Conservation (phyloP, 345 rosid genomes). For the Acer campestre region DNA sequence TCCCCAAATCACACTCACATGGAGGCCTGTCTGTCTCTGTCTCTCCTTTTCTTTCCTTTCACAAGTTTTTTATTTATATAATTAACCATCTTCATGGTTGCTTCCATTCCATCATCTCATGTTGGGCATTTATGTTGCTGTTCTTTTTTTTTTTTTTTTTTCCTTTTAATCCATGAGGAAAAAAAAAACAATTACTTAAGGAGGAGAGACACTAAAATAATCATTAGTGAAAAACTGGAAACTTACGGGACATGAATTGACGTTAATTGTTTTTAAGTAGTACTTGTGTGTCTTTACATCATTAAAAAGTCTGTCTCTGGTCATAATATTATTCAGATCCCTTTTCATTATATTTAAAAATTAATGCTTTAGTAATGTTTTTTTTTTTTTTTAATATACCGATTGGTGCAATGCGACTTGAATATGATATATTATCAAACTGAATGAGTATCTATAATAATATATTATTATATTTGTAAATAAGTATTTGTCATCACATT, state of each 20-base stretch:
- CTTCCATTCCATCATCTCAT: constrained; percentile 36
- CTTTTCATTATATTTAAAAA: too few relatives aligned
- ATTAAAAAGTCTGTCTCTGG: background rate
- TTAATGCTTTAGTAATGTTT: background rate
- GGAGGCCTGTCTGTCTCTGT: constrained; percentile 23
- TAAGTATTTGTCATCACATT: too few relatives aligned
- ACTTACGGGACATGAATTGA: background rate
- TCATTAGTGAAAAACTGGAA: background rate
- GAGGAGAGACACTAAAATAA: background rate
- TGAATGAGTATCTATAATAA: too few relatives aligned
- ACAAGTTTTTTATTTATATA: background rate
- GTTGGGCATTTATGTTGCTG: constrained; percentile 24
- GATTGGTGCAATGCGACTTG: too few relatives aligned
- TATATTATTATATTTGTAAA: background rate
- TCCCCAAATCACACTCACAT: constrained; percentile 47
- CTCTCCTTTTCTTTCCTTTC: background rate
- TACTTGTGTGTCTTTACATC: background rate
- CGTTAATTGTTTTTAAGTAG: background rate
- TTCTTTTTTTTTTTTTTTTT: background rate
- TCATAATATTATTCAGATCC: background rate
- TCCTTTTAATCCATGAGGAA: background rate
- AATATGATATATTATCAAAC: too few relatives aligned
- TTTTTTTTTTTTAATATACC: too few relatives aligned
- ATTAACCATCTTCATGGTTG: constrained; percentile 9
- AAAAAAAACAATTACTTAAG: background rate